Evolutionary conservation across 805 yeast genomes (phyloP).

Genomic region (Myxozyma sirexii): DNA sequence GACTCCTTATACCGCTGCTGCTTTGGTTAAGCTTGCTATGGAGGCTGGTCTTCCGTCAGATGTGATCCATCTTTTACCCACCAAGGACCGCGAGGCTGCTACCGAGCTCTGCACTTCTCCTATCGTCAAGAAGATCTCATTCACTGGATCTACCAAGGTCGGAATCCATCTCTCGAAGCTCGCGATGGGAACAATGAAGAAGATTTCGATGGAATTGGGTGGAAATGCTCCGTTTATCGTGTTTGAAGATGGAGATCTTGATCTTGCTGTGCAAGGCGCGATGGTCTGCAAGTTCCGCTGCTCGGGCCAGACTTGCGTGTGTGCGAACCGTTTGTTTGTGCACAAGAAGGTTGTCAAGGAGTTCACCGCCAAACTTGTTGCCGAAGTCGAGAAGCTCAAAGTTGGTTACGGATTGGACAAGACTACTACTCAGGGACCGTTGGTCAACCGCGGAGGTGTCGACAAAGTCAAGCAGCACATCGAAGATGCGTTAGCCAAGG

Average conservation of each 20-base stretch:
- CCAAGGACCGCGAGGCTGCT: slow-evolving; percentile 43
- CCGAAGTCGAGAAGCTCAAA: slow-evolving; percentile 49
- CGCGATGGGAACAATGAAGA: slow-evolving; percentile 63
- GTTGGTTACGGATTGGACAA: slow-evolving; percentile 66
- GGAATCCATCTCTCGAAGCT: slow-evolving; percentile 69
- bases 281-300: slow-evolving; percentile 71
- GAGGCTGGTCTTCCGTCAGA: slow-evolving; percentile 76
- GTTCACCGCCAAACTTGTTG: slow-evolving; percentile 55
- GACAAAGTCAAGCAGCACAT: slow-evolving; percentile 64
- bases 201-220: slow-evolving; percentile 72
- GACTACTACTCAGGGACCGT: slow-evolving; percentile 73
- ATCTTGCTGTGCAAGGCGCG: slow-evolving; percentile 65
- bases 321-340: slow-evolving; percentile 27
- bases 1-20: slow-evolving; percentile 74
- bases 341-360: slow-evolving; percentile 65
- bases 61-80: slow-evolving; percentile 60
- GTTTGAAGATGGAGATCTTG: slow-evolving; percentile 72
- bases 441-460: slow-evolving; percentile 65
- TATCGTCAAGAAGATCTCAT: slow-evolving; percentile 63
- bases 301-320: slow-evolving; percentile 78
- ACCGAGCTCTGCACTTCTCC: slow-evolving; percentile 67
- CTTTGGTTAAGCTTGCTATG: slow-evolving; percentile 60
- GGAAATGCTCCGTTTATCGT: slow-evolving; percentile 84
- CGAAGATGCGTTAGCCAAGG: slow-evolving; percentile 64
- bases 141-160: slow-evolving; percentile 77